Evolutionary conservation across 1,284 basidiomycete species (phyloP).

Genomic region (Bothia castanella): DNA sequence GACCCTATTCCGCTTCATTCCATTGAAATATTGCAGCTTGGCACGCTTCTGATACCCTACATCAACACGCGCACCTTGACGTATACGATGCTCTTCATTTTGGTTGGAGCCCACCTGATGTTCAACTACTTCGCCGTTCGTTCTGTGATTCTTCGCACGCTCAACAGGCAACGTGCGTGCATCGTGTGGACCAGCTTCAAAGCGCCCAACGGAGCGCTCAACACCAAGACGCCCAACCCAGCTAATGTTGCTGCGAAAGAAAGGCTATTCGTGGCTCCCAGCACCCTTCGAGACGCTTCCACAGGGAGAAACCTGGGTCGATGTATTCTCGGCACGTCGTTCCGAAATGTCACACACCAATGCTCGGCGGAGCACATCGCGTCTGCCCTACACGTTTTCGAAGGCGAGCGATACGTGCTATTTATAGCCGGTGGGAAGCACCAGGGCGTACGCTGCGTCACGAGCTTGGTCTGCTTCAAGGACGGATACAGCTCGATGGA

Average conservation of each 20-base stretch:
- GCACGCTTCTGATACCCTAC: slow-evolving; percentile 54
- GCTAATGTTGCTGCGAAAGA: slow-evolving; percentile 35
- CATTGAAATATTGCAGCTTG: slow-evolving; percentile 42
- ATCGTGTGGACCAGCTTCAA: slow-evolving; percentile 49
- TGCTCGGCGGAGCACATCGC: slow-evolving; percentile 15
- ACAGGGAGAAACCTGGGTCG: slow-evolving; percentile 35
- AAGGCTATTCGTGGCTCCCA: slow-evolving; percentile 36
- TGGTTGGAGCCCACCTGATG: slow-evolving; percentile 52
- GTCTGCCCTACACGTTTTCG: slow-evolving; percentile 32
- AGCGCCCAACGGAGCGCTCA: slow-evolving; percentile 7
- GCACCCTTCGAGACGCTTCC: slow-evolving; percentile 34
- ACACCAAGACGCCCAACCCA: slow-evolving; percentile 27
- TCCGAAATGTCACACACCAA: slow-evolving; percentile 14
- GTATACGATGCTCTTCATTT: slow-evolving; percentile 47
- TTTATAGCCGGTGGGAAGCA: slow-evolving; percentile 34
- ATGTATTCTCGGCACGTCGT: slow-evolving; percentile 46
- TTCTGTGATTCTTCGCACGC: slow-evolving; percentile 49
- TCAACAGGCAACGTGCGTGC: slow-evolving; percentile 56
- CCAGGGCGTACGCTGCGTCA: slow-evolving; percentile 5
- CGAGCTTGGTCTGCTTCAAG: slow-evolving; percentile 43
- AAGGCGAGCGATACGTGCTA: slow-evolving; percentile 46
- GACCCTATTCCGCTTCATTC: background rate
- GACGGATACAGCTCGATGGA: slow-evolving; percentile 44
- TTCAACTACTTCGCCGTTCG: slow-evolving; percentile 60
- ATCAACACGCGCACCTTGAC: slow-evolving; percentile 48